A percentile compares a stretch with the other conserved stretches of the same genome.
Evolutionary conservation across 352 stramenopile genomes (phyloP).

Genomic region (Thraustochytrium sp.): DNA sequence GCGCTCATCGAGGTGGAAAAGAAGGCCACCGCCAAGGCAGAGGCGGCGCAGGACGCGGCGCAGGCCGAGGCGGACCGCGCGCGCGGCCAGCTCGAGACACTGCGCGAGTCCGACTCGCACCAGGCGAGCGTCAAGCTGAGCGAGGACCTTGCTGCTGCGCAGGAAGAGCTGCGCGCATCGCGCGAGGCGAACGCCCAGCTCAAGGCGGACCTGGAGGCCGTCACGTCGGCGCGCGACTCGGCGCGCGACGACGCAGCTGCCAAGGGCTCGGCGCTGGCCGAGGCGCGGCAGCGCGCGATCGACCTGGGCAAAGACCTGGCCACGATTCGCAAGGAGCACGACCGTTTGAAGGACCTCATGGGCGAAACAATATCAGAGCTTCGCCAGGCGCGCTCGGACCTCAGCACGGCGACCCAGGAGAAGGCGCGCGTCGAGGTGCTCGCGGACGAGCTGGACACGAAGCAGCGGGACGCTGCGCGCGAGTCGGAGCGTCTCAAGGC

Average conservation of each 20-base stretch:
- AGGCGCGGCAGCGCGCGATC: no score
- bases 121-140: not conserved
- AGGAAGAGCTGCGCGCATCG: not conserved
- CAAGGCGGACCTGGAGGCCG: not conserved
- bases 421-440: not conserved
- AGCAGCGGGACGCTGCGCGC: not conserved
- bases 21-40: not conserved
- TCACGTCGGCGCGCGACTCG: no score
- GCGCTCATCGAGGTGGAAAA: conserved; percentile 3
- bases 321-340: not conserved
- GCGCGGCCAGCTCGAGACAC: not conserved
- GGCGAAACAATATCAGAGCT: not conserved
- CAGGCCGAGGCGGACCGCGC: not conserved
- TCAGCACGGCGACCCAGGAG: not conserved
- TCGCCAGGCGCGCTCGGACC: not conserved
- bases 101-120: not conserved
- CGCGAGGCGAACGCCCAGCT: not conserved
- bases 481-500: conserved; percentile 27
- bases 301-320: no score
- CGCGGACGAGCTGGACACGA: not conserved
- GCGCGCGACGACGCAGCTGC: no score
- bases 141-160: not conserved
- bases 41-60: not conserved
- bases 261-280: no score
- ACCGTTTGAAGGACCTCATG: not conserved